Evolutionary conservation across 2,329 filamentous ascomycete species (phyloP).

Genomic region (Plectosphaerella sp.): DNA sequence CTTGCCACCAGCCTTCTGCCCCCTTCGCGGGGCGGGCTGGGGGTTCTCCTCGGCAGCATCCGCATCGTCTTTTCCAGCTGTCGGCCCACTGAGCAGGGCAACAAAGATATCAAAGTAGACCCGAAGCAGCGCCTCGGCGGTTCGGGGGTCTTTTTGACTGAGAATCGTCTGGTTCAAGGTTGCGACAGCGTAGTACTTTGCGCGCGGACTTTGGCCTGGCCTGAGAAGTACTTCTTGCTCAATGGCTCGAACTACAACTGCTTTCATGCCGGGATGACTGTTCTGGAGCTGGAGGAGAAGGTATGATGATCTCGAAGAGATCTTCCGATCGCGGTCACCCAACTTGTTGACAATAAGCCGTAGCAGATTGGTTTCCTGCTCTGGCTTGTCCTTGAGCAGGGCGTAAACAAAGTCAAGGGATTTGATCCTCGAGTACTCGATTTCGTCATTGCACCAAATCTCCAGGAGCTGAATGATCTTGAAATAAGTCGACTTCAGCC

Average conservation of each 20-base stretch:
- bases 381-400: constrained; percentile 88
- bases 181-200: constrained; percentile 94
- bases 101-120: constrained; percentile 94
- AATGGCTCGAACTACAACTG: constrained; percentile 75
- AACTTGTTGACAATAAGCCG: constrained; percentile 93
- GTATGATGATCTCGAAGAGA: constrained; percentile 89
- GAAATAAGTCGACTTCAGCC: constrained; percentile 92
- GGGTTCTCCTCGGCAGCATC: constrained; percentile 2
- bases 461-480: constrained; percentile 89
- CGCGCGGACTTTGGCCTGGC: constrained; percentile 79
- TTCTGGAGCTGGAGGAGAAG: constrained; percentile 87
- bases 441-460: constrained; percentile 89
- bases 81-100: constrained; percentile 60
- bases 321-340: constrained; percentile 91
- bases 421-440: constrained; percentile 84
- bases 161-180: constrained; percentile 96
- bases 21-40: constrained; percentile 1
- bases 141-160: constrained; percentile 73
- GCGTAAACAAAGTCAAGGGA: constrained; percentile 90
- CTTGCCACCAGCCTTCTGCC: constrained; percentile 12
- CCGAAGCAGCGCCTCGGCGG: constrained; percentile 76
- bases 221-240: constrained; percentile 86
- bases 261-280: constrained; percentile 90
- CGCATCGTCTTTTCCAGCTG: constrained; percentile 2
- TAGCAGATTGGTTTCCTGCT: constrained; percentile 92